Conservation (phyloP, 2,329 filamentous ascomycete genomes). For the Pseudogymnoascus pannorum region DNA sequence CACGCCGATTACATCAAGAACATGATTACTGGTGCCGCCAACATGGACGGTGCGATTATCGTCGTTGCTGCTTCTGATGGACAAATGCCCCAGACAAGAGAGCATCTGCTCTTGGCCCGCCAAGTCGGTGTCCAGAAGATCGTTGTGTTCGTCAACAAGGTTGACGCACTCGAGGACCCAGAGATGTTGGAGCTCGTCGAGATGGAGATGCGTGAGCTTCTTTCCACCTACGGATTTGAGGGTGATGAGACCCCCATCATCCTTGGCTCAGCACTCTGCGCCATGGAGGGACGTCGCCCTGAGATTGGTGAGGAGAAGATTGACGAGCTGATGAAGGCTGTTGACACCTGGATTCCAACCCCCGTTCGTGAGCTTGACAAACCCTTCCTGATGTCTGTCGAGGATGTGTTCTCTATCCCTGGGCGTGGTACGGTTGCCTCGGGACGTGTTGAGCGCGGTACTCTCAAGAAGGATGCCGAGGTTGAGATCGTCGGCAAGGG, state of each 20-base stretch:
- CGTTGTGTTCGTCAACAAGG: conserved; percentile 99
- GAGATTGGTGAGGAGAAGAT: conserved; percentile 87
- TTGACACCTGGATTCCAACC: conserved; percentile 95
- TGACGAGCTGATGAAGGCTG: conserved; percentile 80
- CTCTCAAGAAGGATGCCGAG: conserved; percentile 87
- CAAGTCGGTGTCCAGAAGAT: conserved; percentile 98
- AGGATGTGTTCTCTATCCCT: conserved; percentile 83
- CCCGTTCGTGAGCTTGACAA: conserved; percentile 91
- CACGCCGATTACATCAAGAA: conserved; percentile 99
- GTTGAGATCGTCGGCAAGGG: conserved; percentile 92
- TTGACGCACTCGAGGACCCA: conserved; percentile 92
- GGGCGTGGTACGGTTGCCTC: conserved; percentile 96
- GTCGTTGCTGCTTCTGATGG: conserved; percentile 97
- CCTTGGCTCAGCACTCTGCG: conserved; percentile 93
- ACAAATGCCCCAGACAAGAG: conserved; percentile 99
- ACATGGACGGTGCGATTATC: conserved; percentile 98
- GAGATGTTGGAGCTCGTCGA: conserved; percentile 99
- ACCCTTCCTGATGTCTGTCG: conserved; percentile 98
- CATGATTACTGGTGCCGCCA: conserved; percentile 99
- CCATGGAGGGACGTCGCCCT: conserved; percentile 74
- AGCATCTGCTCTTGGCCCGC: conserved; percentile 94
- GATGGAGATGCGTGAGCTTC: conserved; percentile 99
- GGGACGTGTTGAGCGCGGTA: conserved; percentile 93
- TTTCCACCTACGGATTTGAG: conserved; percentile 89
- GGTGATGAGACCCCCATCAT: conserved; percentile 96